Evolutionary conservation across 164 flowering plant genomes (phyloP), one percentile per base, ranked within the genome.

Genomic region (Vitis rupestris): DNA sequence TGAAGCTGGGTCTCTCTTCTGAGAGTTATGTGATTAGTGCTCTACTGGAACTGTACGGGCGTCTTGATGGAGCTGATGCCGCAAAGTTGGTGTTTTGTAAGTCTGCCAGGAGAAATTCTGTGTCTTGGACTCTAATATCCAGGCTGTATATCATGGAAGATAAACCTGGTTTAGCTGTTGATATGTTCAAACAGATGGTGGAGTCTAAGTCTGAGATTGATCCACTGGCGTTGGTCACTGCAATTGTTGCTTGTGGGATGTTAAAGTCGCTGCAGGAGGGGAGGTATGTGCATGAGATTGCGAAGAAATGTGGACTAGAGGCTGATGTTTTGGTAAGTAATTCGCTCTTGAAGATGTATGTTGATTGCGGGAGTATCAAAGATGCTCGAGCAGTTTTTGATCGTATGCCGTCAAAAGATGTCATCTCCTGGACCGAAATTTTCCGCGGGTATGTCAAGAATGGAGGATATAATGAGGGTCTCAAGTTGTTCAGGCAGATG

Each of bases 341-440:
- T 72, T 80, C 93, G 8, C 82, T 89, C 5, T 50, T 87, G 76
- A 86, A 82, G 76, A 85, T 91, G 97, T 87, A 85, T 62, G 23
- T 88, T 13, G 90, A 85, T 37, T 89, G 90, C 64, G 82, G 75
- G 5, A 76, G 82, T 59, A 53, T 88, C 12, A 67, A 71, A 48
- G 86, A 82, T 68, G 92, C 91, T 56, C 76, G 83, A 48, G 68
- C 59, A 19, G 70, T 85, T 51, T 91, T 89, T 54, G 79, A 88
- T 69, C 62, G 59, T 8, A 85, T 89, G 85, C 70, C 69, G 4
- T 52, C 66, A 0, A 88, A 68, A 74, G 92, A 91, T 81, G 68
- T 72, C 19, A 79, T 89, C 66, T 81, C 97, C 4, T 91, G 92
- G 92, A 89, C 91, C 2, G 74, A 79, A 29, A 75, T 86, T 29